Evolutionary conservation across 768 basidiomycete genomes (phyloP), one percentile per base, ranked within the genome.

Genomic region (Leccinellum luteum): DNA sequence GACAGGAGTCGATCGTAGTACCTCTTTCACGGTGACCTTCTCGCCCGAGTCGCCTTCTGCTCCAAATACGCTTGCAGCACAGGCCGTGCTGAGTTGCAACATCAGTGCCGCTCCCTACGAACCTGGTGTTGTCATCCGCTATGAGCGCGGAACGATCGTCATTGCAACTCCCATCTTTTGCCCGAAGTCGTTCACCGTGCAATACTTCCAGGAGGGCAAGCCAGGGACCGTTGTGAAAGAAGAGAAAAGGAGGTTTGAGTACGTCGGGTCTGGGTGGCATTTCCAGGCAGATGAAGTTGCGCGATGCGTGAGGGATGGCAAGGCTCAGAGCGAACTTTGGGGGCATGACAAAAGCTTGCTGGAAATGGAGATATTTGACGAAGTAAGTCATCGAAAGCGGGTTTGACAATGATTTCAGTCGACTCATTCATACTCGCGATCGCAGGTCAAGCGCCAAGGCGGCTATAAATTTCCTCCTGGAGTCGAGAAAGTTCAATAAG

Each of bases 271-370:
- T 32, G 93, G 92, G 8, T 90, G 83, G 87, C 83, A 91, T 70
- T 95, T 86, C 72, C 83, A 94, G 71, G 92, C 92, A 3, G 93
- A 95, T 65, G 92, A 94, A 58, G 91, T 92, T 12, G 92, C 90
- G 17, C 73, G 90, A 49, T 90, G 88, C 66, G 75, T 92, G 21
- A 73, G 84, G 38, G 86, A 87, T 52, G 87, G 87, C 3, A 90
- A 87, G 76, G 74, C 75, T 25, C 85, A 94, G 73, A 92, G 90
- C 64, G 77, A 77, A 4, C 64, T 84, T 31, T 93, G 92, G 90
- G 81, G 85, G 1, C 87, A 87, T 63, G 83, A 85, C 44, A 92
- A 93, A 76, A 93, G 88, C 66, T 65, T 89, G 64, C 64, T 94
- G 59, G 83, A 88, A 60, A 94, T 94, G 87, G 77, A 84, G 30